Evolutionary conservation across 108 stramenopile species (phyloP).

Genomic region (Bacterosira constricta): DNA sequence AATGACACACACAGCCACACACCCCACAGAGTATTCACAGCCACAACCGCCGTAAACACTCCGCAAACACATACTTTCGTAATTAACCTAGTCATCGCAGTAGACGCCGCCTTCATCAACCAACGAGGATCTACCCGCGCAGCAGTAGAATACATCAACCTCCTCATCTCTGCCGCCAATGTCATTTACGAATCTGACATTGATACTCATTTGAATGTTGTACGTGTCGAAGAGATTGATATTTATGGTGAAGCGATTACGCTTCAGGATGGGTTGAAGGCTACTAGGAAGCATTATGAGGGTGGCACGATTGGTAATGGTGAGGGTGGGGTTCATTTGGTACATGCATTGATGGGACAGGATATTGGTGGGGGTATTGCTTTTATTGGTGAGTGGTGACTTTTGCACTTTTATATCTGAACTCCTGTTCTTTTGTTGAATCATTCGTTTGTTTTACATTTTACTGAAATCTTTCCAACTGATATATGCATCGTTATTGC

Average conservation of each 20-base stretch:
- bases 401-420: no score
- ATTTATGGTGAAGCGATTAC: not conserved
- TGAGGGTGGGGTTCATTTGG: not conserved
- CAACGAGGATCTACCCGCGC: not conserved
- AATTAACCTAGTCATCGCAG: not conserved
- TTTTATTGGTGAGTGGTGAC: constrained; percentile 15
- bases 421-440: no score
- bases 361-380: constrained; percentile 36
- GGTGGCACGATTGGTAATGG: not conserved
- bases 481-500: no score
- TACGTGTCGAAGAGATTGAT: constrained; percentile 13
- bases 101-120: not conserved
- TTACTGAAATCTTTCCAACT: no score
- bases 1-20: no score
- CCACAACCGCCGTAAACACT: no score
- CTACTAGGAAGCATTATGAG: constrained; percentile 3
- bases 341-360: constrained; percentile 19
- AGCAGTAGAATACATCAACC: constrained; percentile 32
- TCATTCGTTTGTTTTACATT: no score
- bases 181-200: constrained; percentile 48
- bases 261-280: constrained; percentile 4
- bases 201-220: constrained; percentile 37
- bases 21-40: no score
- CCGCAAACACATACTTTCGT: not conserved
- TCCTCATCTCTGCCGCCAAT: constrained; percentile 28